Base-by-base conservation (phyloP, 1,139 yeast species). In the Scheffersomyces cryptocercus region DNA sequence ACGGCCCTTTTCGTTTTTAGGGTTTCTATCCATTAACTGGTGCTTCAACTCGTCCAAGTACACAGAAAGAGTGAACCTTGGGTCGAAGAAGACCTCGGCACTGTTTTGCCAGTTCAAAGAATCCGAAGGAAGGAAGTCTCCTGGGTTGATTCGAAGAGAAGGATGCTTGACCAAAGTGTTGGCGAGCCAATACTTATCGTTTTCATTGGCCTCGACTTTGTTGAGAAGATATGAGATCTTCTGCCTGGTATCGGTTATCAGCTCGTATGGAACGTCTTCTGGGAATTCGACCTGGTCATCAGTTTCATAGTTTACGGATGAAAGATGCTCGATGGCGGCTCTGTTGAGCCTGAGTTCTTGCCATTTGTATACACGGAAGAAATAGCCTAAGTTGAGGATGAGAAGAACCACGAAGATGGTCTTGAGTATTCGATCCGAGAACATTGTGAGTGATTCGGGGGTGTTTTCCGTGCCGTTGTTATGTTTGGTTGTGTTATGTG, bases 171-270 rank as follows among this genome's bases (percentile, higher is more conserved):
- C 46, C 6, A 43, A 56, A 3, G 65, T 60, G 44, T 62, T 56
- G 14, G 65, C 67, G 24, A 64, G 45, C 69, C 69, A 64, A 46
- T 54, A 66, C 29, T 54, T 48, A 34, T 52, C 50, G 12, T 54
- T 52, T 37, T 53, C 51, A 37, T 64, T 65, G 8, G 53, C 46
- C 10, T 52, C 53, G 6, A 62, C 64, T 14, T 50, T 28, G 11
- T 55, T 46, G 35, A 67, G 51, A 26, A 67, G 50, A 30, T 54
- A 55, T 7, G 65, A 51, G 10, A 65, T 47, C 42, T 61, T 62
- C 43, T 66, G 62, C 26, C 51, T 45, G 5, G 58, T 42, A 1
- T 50, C 48, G n/a, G 35, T 31, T 26, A 64, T 47, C 28, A 51
- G 49, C 13, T 52, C 48, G 42, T 62, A 65, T 2, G 50, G 45